phyloP scores from a whole-genome alignment of 208 protist genomes.

The Trypanosoma avium region DNA sequence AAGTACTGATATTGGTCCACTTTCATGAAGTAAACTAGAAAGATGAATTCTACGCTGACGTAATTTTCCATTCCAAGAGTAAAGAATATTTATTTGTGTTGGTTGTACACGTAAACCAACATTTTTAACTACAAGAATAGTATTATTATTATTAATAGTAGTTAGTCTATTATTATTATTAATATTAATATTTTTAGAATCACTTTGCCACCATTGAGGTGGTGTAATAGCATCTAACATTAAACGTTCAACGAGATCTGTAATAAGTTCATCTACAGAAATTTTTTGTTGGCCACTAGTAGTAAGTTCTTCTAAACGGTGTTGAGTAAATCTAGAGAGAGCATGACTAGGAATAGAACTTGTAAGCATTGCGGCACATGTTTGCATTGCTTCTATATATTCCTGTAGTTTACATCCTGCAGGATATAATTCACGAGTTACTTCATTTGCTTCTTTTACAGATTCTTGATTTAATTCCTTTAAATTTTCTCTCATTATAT shows the following conservation, averaged over 20 bases:
- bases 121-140: constrained; percentile 3
- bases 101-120: constrained; percentile 47
- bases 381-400: constrained; percentile 66
- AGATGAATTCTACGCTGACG: constrained; percentile 51
- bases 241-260: constrained; percentile 43
- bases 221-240: constrained; percentile 52
- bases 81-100: constrained; percentile 58
- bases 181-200: too few relatives aligned
- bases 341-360: constrained; percentile 39
- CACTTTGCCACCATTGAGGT: constrained; percentile 54
- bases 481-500: constrained; percentile 25
- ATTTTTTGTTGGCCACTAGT: constrained; percentile 27
- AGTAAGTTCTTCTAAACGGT: constrained; percentile 32
- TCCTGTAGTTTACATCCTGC: constrained; percentile 62
- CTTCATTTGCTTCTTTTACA: constrained; percentile 45
- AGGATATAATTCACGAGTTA: constrained; percentile 70
- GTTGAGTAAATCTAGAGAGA: constrained; percentile 34
- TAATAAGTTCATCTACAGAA: constrained; percentile 37
- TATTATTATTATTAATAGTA: too few relatives aligned
- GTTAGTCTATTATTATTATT: neutral
- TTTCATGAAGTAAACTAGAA: constrained; percentile 22
- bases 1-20: constrained; percentile 41
- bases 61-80: constrained; percentile 24
- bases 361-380: constrained; percentile 65
- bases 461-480: constrained; percentile 21